These are phyloP conservation scores for Trichocladium antarcticum DNA, from an alignment of 495 filamentous ascomycete genomes.

Conservation along the genomic window DNA sequence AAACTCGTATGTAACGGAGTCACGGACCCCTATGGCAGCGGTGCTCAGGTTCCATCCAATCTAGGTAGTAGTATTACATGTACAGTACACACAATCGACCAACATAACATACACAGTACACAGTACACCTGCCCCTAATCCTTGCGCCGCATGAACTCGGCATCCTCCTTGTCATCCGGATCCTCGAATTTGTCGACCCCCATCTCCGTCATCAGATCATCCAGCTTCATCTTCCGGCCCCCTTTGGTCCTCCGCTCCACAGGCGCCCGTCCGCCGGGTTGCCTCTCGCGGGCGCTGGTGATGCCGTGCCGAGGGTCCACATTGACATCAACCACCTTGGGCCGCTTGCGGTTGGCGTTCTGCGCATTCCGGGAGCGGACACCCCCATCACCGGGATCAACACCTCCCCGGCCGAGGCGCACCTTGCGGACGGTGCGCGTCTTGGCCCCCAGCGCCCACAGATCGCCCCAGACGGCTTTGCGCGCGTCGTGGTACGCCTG, in stretches of 20 bases:
- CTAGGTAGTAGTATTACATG: too few species aligned
- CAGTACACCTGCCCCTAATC: not conserved
- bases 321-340: constrained; percentile 27
- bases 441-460: constrained; percentile 94
- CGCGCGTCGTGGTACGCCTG: constrained; percentile 83
- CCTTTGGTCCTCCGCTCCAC: constrained; percentile 43
- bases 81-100: too few species aligned
- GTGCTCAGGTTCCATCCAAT: too few species aligned
- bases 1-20: not conserved
- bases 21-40: too few species aligned
- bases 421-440: constrained; percentile 53
- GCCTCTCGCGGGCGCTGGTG: constrained; percentile 23
- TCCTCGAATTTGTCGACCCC: constrained; percentile 20
- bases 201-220: constrained; percentile 33
- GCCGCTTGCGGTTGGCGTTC: constrained; percentile 5
- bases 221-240: constrained; percentile 39
- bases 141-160: constrained; percentile 6
- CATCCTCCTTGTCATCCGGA: constrained; percentile 17
- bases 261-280: constrained; percentile 10
- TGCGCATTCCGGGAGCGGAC: constrained; percentile 29
- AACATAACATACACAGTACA: too few species aligned
- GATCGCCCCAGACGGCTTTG: constrained; percentile 82
- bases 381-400: constrained; percentile 28
- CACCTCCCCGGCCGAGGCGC: constrained; percentile 43
- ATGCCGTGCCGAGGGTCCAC: constrained; percentile 25